Conservation (phyloP, 1,284 basidiomycete genomes). For the Peniophora sp. region DNA sequence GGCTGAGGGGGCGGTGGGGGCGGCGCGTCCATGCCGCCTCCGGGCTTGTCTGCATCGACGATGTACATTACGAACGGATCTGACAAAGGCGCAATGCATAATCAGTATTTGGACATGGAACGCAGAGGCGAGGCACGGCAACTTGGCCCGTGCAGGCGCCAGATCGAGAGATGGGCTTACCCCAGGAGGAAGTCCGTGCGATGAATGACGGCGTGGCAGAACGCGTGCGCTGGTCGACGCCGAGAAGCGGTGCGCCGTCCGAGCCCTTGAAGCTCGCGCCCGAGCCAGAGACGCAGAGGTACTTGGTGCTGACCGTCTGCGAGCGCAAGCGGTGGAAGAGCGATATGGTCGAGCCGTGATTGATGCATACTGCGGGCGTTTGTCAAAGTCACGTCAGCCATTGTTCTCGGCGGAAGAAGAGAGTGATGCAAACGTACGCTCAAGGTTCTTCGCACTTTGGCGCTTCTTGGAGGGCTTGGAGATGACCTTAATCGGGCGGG, state of each 20-base stretch:
- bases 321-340: slow-evolving; percentile 92
- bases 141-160: background rate
- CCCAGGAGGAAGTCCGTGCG: slow-evolving; percentile 79
- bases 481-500: slow-evolving; percentile 93
- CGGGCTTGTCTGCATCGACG: slow-evolving; percentile 77
- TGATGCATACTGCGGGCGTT: slow-evolving; percentile 69
- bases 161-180: slow-evolving; percentile 28
- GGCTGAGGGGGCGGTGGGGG: slow-evolving; percentile 74
- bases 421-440: slow-evolving; percentile 52
- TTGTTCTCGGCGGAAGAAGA: slow-evolving; percentile 12
- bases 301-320: slow-evolving; percentile 92
- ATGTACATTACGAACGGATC: slow-evolving; percentile 97
- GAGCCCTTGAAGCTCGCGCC: slow-evolving; percentile 86
- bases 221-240: slow-evolving; percentile 66
- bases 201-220: slow-evolving; percentile 77
- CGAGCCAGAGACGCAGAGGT: slow-evolving; percentile 89
- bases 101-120: slow-evolving; percentile 11
- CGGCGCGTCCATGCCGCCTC: slow-evolving; percentile 65
- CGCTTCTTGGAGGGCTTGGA: slow-evolving; percentile 96
- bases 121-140: slow-evolving; percentile 6
- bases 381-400: slow-evolving; percentile 8
- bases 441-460: slow-evolving; percentile 87
- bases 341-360: slow-evolving; percentile 92
- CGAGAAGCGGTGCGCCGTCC: slow-evolving; percentile 79
- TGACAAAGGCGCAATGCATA: slow-evolving; percentile 20